Conservation (phyloP, 371 early-diverging fungal genomes). For the Mortierella sp. region DNA sequence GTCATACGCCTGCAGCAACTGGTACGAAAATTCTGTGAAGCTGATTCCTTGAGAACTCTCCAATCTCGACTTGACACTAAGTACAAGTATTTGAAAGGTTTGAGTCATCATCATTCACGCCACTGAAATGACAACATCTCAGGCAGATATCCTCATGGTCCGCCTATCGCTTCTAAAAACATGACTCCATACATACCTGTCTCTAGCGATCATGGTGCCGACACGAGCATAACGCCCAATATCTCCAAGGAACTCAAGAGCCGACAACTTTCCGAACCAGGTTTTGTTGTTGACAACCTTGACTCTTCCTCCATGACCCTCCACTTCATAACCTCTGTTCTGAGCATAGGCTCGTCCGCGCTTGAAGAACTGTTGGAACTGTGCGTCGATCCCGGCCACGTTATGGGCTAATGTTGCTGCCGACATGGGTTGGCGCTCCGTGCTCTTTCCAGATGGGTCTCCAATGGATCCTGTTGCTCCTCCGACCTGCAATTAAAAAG, state of each 20-base stretch:
- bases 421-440: slow-evolving; percentile 83
- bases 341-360: slow-evolving; percentile 76
- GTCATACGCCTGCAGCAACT: slow-evolving; percentile 95
- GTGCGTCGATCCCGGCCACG: slow-evolving; percentile 74
- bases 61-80: slow-evolving; percentile 82
- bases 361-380: slow-evolving; percentile 80
- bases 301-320: slow-evolving; percentile 44
- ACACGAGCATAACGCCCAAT: slow-evolving; percentile 89
- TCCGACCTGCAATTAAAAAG: slow-evolving; percentile 71
- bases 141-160: background rate
- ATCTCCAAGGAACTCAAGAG: slow-evolving; percentile 84
- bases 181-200: slow-evolving; percentile 67
- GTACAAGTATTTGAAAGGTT: background rate
- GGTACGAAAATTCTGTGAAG: slow-evolving; percentile 97
- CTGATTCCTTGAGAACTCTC: slow-evolving; percentile 90
- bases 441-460: slow-evolving; percentile 91
- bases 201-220: slow-evolving; percentile 88
- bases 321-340: slow-evolving; percentile 58
- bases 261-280: slow-evolving; percentile 87
- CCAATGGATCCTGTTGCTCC: slow-evolving; percentile 97
- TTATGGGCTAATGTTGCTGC: slow-evolving; percentile 73
- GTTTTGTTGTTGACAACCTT: slow-evolving; percentile 85
- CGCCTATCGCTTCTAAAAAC: background rate
- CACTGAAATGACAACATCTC: background rate
- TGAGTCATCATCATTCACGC: background rate